These are phyloP conservation scores for Lactifluus subvellereus DNA, from an alignment of 768 basidiomycete species.

Conservation along the genomic window DNA sequence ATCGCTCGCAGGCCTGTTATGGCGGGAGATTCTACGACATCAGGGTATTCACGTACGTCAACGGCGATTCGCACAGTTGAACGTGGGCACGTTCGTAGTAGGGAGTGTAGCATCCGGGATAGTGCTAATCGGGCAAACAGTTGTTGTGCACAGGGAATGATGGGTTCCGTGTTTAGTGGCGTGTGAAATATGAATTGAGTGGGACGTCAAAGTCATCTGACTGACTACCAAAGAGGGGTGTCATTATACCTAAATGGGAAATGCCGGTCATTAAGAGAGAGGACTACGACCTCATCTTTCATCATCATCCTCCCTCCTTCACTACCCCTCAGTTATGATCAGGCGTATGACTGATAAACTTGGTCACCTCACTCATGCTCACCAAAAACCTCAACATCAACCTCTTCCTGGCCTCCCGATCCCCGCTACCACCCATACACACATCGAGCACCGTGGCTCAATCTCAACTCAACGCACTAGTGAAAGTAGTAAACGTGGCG, in stretches of 20 bases:
- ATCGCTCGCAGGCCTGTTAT: slow-evolving; percentile 83
- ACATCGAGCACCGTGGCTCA: slow-evolving; percentile 51
- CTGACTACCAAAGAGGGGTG: slow-evolving; percentile 1
- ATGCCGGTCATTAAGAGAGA: not conserved
- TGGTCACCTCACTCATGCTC: slow-evolving; percentile 27
- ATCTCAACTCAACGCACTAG: slow-evolving; percentile 68
- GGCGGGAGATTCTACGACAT: slow-evolving; percentile 66
- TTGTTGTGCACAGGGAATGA: not conserved
- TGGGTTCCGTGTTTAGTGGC: too few species aligned
- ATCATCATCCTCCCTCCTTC: not conserved
- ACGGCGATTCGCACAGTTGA: slow-evolving; percentile 66
- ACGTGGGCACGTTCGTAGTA: slow-evolving; percentile 61
- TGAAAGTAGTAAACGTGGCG: slow-evolving; percentile 39
- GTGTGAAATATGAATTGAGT: too few species aligned
- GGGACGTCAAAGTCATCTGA: slow-evolving; percentile 1
- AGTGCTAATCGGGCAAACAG: slow-evolving; percentile 73
- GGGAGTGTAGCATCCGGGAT: slow-evolving; percentile 60
- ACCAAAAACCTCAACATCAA: slow-evolving; percentile 24
- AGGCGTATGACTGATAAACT: slow-evolving; percentile 33
- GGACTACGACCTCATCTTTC: not conserved
- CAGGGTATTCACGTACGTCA: slow-evolving; percentile 63
- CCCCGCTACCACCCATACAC: slow-evolving; percentile 18
- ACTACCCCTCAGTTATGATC: slow-evolving; percentile 26
- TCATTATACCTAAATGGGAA: slow-evolving; percentile 20
- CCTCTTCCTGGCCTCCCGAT: slow-evolving; percentile 16